Base-by-base conservation (phyloP, 2,329 filamentous ascomycete species). In the Xylariaceae sp. region DNA sequence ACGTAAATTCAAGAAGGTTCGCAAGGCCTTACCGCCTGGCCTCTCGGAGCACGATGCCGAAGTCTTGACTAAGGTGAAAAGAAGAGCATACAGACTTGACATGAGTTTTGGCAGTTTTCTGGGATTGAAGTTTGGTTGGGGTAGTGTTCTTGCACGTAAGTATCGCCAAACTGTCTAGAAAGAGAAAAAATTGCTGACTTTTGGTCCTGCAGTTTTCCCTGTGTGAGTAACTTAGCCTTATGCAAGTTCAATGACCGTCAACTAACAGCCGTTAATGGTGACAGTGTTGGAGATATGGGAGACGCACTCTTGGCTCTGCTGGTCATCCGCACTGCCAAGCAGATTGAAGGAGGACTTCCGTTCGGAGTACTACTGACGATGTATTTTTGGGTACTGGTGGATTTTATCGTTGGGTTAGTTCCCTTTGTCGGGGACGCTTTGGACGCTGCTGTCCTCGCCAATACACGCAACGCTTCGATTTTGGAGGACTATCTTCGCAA, bases 51-150 rank as follows among this genome's bases (percentile, higher is more conserved):
- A 96, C 66, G 95, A 99, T 74, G 87, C 82, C 68, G 82, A 89
- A 61, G 81, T 97, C 64, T 85, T 98, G 61, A 96, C 89, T 65
- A 89, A 89, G 66, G 91, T 96, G 65, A 93, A 96, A 74, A 84
- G 89, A 66, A 83, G 89, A 56, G 92, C 95, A 32, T 96, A 96
- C 75, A 83, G 86, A 40, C 84, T 97, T 21, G 95, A 98, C 73
- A 89, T 91, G 79, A 85, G 83, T 52, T 83, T 96, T 5, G 96
- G 93, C 78, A 92, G 84, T 68, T 84, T 91, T 69, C 84, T 89
- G 62, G 91, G 92, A 43, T 82, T 96, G 56, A 85, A 88, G 55
- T 93, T 98, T 70, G 95, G 95, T 52, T 97, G 92, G 91, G 86
- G 90, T 49, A 89, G 88, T 65, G 83, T 96, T 55, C 90, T 98